Percentiles rank a stretch among this genome's conserved stretches.
phyloP scores from a whole-genome alignment of 1,139 yeast species.

The Protomyces lactucae-debilis region DNA sequence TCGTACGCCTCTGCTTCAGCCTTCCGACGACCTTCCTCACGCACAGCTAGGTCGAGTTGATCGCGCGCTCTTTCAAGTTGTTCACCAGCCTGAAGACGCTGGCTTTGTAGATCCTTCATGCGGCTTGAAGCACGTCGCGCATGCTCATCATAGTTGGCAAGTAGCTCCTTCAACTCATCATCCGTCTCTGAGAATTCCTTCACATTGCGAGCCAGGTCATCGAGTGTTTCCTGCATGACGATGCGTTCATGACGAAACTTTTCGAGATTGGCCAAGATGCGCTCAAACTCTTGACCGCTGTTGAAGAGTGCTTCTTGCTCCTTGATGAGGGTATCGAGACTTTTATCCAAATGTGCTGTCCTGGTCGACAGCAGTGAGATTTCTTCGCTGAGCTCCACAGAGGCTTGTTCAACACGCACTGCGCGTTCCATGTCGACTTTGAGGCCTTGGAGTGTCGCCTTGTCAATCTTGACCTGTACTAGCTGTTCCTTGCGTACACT shows the following conservation, averaged over 20 bases:
- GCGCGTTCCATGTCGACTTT: conserved; percentile 72
- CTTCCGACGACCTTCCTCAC: conserved; percentile 56
- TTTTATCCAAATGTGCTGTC: conserved; percentile 48
- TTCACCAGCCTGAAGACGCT: conserved; percentile 35
- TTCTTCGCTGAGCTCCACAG: conserved; percentile 46
- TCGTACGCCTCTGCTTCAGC: conserved; percentile 47
- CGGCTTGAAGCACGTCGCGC: conserved; percentile 42
- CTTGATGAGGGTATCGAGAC: conserved; percentile 52
- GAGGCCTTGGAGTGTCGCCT: conserved; percentile 72
- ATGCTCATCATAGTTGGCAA: conserved; percentile 52
- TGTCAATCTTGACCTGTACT: conserved; percentile 65
- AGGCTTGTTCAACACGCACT: conserved; percentile 49
- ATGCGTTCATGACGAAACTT: conserved; percentile 49
- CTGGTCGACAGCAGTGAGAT: conserved; percentile 49
- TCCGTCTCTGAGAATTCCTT: conserved; percentile 44
- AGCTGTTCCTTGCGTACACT: conserved; percentile 70
- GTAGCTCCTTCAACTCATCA: conserved; percentile 48
- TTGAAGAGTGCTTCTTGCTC: conserved; percentile 64
- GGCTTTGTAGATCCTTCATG: conserved; percentile 28
- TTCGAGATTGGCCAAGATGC: conserved; percentile 60
- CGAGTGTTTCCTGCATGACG: conserved; percentile 29
- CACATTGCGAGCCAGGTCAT: conserved; percentile 9
- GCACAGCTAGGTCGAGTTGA: conserved; percentile 45
- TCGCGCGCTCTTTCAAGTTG: conserved; percentile 36
- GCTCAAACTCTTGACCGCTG: conserved; percentile 77